phyloP scores from a whole-genome alignment of 257 asterid genomes.

The Verbena officinalis region DNA sequence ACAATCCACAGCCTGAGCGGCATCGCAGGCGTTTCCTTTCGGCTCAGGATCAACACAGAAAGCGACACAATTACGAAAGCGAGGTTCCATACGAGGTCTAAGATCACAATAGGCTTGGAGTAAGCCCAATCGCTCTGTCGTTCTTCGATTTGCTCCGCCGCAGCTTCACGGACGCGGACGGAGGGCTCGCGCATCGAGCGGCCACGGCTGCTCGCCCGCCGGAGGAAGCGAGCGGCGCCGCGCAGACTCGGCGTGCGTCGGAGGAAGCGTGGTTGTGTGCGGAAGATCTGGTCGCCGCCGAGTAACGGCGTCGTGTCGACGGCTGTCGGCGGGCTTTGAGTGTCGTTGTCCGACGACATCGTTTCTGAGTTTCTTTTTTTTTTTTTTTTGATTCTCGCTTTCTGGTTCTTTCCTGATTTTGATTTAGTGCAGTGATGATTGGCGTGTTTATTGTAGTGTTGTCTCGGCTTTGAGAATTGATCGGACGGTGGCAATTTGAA shows the following conservation, averaged over 20 bases:
- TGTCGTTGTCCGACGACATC: slow-evolving; percentile 48
- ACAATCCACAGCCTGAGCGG: slow-evolving; percentile 69
- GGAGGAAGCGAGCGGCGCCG: slow-evolving; percentile 64
- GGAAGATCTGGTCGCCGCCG: slow-evolving; percentile 40
- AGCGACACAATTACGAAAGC: slow-evolving; percentile 54
- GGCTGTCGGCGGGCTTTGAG: slow-evolving; percentile 31
- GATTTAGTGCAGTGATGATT: slow-evolving; percentile 11
- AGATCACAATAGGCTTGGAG: slow-evolving; percentile 62
- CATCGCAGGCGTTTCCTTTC: slow-evolving; percentile 48
- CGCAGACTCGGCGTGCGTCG: slow-evolving; percentile 62
- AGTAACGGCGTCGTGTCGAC: slow-evolving; percentile 49
- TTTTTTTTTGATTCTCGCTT: background rate
- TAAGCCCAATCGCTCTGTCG: slow-evolving; percentile 74
- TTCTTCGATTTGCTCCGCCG: slow-evolving; percentile 64
- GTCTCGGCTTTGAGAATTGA: background rate
- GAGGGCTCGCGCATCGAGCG: slow-evolving; percentile 72
- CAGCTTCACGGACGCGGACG: slow-evolving; percentile 65
- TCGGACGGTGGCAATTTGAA: slow-evolving; percentile 27
- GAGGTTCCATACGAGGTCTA: slow-evolving; percentile 68
- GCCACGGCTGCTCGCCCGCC: slow-evolving; percentile 61
- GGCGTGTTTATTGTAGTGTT: background rate
- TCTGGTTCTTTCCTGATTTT: slow-evolving; percentile 19
- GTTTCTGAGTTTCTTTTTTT: slow-evolving; percentile 12
- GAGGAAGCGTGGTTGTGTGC: slow-evolving; percentile 41
- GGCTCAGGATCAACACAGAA: slow-evolving; percentile 51